Evolutionary conservation across 495 filamentous ascomycete genomes (phyloP), one percentile per base, ranked within the genome.

Genomic region (Poronia punctata): DNA sequence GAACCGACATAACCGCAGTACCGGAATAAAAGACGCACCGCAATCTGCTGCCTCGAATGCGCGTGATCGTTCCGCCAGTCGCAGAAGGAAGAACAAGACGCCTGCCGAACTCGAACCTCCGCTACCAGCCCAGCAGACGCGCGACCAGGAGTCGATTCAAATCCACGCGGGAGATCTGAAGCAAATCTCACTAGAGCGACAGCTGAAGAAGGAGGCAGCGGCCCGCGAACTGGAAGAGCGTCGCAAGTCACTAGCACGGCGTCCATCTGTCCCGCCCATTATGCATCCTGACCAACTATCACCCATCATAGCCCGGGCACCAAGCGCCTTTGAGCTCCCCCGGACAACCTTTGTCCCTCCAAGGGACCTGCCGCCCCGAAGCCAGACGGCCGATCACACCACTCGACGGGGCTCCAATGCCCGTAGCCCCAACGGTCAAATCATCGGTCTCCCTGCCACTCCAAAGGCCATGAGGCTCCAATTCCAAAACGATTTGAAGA

Each of bases 221-320:
- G 85, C 85, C 6, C 81, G 82, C 38, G 88, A 95, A 62, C 73
- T 95, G 17, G 88, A 95, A 64, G 84, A 88, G 43, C 78, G 88
- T 14, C 77, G 88, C 31, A 75, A 84, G 47, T 95, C 88, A 16
- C 75, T 95, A 10, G 84, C 86, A 2, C 71, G 82, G 8, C 76
- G 87, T 46, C 83, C 84, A 12, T 84, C 83, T 14, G 86, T 80
- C 3, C 86, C 86, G 0, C 71, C 79, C 4, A 92, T 94, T 51
- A 79, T 81, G 9, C 83, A 83, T 56, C 88, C 88, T n/a, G 80
- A 82, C 26, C 61, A 64, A 58, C 51, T 73, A 15, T 71, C 67
- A n/a, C 71, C 68, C 10, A 53, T 59, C n/a, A 17, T 53, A 10
- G 36, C 48, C 35, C 47, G 52, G 31, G 41, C 52, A 22, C 56